phyloP scores from a whole-genome alignment of 2,329 filamentous ascomycete species.

The Septoria petroselini region DNA sequence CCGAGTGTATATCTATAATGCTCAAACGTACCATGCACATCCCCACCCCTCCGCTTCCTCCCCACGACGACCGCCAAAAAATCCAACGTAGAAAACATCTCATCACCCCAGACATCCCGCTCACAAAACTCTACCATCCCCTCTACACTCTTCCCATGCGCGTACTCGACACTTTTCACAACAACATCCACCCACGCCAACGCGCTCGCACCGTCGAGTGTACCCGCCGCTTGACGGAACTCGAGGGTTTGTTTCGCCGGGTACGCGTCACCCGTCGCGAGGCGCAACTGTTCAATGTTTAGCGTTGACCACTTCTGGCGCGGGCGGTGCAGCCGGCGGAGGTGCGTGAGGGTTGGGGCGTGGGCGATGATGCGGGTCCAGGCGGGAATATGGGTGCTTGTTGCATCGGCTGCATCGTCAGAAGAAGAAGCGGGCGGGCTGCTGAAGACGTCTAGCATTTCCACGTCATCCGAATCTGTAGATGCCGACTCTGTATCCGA shows the following conservation, averaged over 20 bases:
- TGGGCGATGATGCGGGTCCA: background rate
- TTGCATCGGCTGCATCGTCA: background rate
- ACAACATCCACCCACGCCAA: slow-evolving; percentile 5
- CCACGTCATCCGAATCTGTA: background rate
- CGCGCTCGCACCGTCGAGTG: background rate
- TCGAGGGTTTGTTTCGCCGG: background rate
- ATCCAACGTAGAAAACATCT: background rate
- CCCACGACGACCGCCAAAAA: background rate
- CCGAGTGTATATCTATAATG: background rate
- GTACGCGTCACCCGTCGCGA: background rate
- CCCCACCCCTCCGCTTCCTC: too few relatives aligned
- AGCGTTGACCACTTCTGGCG: background rate
- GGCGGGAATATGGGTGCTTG: background rate
- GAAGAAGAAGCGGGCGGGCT: background rate
- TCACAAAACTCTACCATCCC: background rate
- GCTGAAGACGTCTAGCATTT: background rate
- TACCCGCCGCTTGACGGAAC: slow-evolving; percentile 1
- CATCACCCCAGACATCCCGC: background rate
- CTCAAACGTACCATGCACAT: background rate
- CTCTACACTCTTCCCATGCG: background rate
- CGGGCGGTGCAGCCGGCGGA: background rate
- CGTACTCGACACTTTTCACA: background rate
- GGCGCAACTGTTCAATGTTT: background rate
- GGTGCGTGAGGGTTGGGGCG: background rate
- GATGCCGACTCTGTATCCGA: too few relatives aligned